phyloP scores from a whole-genome alignment of 106 monocot genomes.

The Narthecium ossifragum region DNA sequence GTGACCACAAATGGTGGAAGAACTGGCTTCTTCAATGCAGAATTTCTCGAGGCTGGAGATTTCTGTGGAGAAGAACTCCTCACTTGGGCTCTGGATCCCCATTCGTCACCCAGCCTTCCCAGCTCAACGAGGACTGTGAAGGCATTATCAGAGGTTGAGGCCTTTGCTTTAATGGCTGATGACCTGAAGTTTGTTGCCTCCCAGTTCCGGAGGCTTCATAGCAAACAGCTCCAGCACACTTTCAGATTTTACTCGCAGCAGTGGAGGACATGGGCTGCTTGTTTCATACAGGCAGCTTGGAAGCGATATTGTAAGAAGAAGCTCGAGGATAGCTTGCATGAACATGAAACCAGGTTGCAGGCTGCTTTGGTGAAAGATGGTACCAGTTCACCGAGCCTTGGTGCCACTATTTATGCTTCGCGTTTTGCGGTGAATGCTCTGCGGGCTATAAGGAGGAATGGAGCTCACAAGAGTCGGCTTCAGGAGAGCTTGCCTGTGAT shows the following conservation, averaged over 20 bases:
- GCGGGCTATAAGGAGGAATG: slow-evolving; percentile 24
- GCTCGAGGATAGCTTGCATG: slow-evolving; percentile 35
- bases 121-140: slow-evolving; percentile 57
- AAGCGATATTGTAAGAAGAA: slow-evolving; percentile 39
- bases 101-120: slow-evolving; percentile 47
- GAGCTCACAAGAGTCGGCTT: slow-evolving; percentile 12
- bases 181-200: slow-evolving; percentile 61
- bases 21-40: slow-evolving; percentile 58
- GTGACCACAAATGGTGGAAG: slow-evolving; percentile 63
- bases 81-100: slow-evolving; percentile 61
- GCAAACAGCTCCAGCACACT: slow-evolving; percentile 54
- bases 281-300: slow-evolving; percentile 65
- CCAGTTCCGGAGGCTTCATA: slow-evolving; percentile 60
- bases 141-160: slow-evolving; percentile 50
- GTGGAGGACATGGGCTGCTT: slow-evolving; percentile 68
- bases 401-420: slow-evolving; percentile 50
- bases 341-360: slow-evolving; percentile 43
- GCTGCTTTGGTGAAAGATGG: slow-evolving; percentile 20
- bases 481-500: slow-evolving; percentile 43
- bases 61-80: slow-evolving; percentile 68
- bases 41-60: slow-evolving; percentile 43
- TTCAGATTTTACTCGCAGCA: slow-evolving; percentile 56
- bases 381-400: slow-evolving; percentile 35
- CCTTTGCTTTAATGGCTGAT: slow-evolving; percentile 44
- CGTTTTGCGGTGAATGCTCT: slow-evolving; percentile 40